These are phyloP conservation scores for Penicillium malachiteum DNA, from an alignment of 495 filamentous ascomycete species.

Conservation along the genomic window DNA sequence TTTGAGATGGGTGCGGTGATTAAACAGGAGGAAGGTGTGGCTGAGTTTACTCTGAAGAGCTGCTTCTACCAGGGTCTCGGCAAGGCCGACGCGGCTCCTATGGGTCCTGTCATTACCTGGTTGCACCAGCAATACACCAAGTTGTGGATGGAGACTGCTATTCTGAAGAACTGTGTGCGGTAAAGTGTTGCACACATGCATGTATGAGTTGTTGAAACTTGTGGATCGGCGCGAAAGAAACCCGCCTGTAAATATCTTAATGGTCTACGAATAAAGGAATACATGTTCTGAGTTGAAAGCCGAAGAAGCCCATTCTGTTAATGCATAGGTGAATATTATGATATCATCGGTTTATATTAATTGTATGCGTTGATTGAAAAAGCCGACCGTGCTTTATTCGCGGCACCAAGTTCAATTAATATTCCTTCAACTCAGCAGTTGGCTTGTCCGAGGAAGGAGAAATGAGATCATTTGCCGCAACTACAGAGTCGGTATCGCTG, in stretches of 20 bases:
- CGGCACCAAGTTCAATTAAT: not conserved
- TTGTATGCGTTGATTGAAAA: no score
- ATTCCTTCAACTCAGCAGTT: conserved; percentile 3
- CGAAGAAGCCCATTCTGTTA: no score
- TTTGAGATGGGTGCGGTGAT: conserved; percentile 67
- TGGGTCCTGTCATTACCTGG: conserved; percentile 55
- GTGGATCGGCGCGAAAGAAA: not conserved
- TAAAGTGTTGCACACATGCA: no score
- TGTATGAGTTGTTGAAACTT: not conserved
- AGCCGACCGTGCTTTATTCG: no score
- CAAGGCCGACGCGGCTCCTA: conserved; percentile 43
- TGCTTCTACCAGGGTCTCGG: conserved; percentile 60
- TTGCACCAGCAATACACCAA: conserved; percentile 66
- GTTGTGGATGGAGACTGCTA: conserved; percentile 57
- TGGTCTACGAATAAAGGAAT: conserved; percentile 8
- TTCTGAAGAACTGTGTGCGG: conserved; percentile 29
- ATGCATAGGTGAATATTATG: no score
- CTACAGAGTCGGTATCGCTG: not conserved
- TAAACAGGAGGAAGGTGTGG: conserved; percentile 57
- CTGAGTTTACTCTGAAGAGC: conserved; percentile 67
- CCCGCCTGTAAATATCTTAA: conserved; percentile 19
- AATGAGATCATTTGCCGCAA: not conserved
- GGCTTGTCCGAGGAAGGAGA: conserved; percentile 5
- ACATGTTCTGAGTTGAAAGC: no score
- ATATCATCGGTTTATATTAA: no score